Percentiles rank a stretch among this genome's conserved stretches.
These are phyloP conservation scores for Abrus precatorius DNA, from an alignment of 306 rosid species.

Conservation along the genomic window DNA sequence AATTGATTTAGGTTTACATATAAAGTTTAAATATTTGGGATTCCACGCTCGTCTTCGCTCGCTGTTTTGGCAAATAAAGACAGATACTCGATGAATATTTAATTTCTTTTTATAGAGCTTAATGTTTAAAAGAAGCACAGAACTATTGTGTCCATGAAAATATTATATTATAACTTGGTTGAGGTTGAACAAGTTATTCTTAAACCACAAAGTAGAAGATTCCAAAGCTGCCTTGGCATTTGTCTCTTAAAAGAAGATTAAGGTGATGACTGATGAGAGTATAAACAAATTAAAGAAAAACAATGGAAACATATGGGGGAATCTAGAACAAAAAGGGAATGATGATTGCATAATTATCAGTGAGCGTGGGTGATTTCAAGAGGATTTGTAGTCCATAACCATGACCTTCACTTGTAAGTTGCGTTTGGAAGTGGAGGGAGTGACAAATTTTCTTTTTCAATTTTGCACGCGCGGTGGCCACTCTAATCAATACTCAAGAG, in stretches of 20 bases:
- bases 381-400: constrained; percentile 9
- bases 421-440: constrained; percentile 58
- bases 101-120: not conserved
- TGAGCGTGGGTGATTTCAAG: constrained; percentile 33
- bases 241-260: constrained; percentile 33
- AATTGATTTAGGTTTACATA: not conserved
- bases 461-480: constrained; percentile 66
- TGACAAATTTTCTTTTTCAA: constrained; percentile 38
- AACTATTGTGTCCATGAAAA: constrained; percentile 22
- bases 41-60: not conserved
- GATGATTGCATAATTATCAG: constrained; percentile 46
- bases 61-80: constrained; percentile 3
- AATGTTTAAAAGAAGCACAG: not conserved
- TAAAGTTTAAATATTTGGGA: constrained; percentile 3
- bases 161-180: constrained; percentile 22
- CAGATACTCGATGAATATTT: not conserved
- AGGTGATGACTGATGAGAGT: constrained; percentile 25
- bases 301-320: constrained; percentile 20
- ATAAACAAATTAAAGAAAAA: constrained; percentile 13
- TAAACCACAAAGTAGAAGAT: constrained; percentile 48
- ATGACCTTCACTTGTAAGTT: constrained; percentile 44
- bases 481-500: constrained; percentile 41
- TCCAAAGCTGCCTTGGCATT: constrained; percentile 47
- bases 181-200: not conserved
- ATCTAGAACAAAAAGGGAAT: constrained; percentile 39